Evolutionary conservation across 441 rosid genomes (phyloP).

Genomic region (Croton setiger): DNA sequence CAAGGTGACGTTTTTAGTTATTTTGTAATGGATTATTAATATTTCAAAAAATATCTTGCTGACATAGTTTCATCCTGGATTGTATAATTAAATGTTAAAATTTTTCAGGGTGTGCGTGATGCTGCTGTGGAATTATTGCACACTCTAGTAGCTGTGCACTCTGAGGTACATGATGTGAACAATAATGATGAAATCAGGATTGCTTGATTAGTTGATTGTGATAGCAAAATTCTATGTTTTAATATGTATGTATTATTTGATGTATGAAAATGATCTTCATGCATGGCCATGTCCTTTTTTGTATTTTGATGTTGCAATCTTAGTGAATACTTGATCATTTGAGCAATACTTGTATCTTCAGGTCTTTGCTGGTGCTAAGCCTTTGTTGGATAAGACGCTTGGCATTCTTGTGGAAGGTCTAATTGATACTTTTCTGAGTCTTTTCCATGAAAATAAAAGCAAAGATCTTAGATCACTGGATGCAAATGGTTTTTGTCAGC

Average conservation of each 20-base stretch:
- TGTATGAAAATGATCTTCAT: neutral
- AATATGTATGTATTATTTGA: neutral
- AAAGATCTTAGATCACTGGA: slow-evolving; percentile 67
- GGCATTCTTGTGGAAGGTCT: slow-evolving; percentile 96
- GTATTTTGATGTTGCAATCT: too few relatives aligned
- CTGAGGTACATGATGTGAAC: slow-evolving; percentile 54
- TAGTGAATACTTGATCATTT: too few relatives aligned
- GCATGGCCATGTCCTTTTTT: too few relatives aligned
- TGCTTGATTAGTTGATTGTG: neutral
- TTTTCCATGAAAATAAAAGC: slow-evolving; percentile 66
- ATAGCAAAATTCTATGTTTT: neutral
- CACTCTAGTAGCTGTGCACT: slow-evolving; percentile 88
- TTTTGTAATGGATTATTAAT: slow-evolving; percentile 14
- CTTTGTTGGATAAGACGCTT: slow-evolving; percentile 87
- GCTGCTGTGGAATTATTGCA: slow-evolving; percentile 94
- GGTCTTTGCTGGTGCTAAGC: slow-evolving; percentile 97
- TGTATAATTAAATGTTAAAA: slow-evolving; percentile 9
- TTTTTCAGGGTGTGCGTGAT: slow-evolving; percentile 84
- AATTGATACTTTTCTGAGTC: slow-evolving; percentile 80
- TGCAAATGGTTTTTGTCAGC: slow-evolving; percentile 96
- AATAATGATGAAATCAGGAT: neutral
- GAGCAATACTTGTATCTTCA: slow-evolving; percentile 12
- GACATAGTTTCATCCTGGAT: slow-evolving; percentile 4
- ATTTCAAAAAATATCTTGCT: neutral
- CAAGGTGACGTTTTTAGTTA: slow-evolving; percentile 47